Percentiles rank a stretch among this genome's conserved stretches.
These are phyloP conservation scores for Cardamine chenopodiifolia DNA, from an alignment of 345 rosid genomes.

Conservation along the genomic window DNA sequence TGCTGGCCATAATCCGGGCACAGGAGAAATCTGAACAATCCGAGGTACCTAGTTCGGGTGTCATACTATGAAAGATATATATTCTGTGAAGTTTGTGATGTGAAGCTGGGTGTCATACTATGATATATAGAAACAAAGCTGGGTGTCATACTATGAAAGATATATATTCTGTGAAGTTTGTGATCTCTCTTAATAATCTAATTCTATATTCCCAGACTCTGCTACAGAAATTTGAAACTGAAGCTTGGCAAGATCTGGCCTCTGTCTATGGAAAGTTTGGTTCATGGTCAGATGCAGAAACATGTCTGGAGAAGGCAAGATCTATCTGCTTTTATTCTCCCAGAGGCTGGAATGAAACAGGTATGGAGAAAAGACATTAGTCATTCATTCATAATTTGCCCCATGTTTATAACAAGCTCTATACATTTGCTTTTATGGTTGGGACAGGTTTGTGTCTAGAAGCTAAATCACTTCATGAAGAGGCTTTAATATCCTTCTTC, in stretches of 20 bases:
- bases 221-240: conserved; percentile 57
- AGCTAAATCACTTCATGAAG: conserved; percentile 67
- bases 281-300: conserved; percentile 70
- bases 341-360: conserved; percentile 76
- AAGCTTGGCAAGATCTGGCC: conserved; percentile 88
- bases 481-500: conserved; percentile 74
- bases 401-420: background rate
- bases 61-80: conserved; percentile 20
- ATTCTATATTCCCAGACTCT: conserved; percentile 47
- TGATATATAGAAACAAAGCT: too few species aligned
- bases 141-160: conserved; percentile 18
- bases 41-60: conserved; percentile 50
- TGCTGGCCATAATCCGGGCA: conserved; percentile 75
- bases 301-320: conserved; percentile 75
- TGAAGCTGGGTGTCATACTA: too few species aligned
- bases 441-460: conserved; percentile 67
- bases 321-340: conserved; percentile 66
- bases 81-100: conserved; percentile 13
- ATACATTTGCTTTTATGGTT: conserved; percentile 8
- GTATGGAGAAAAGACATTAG: conserved; percentile 41
- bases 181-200: conserved; percentile 22
- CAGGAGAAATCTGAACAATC: conserved; percentile 55
- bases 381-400: background rate
- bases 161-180: background rate
- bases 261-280: conserved; percentile 64